These are phyloP conservation scores for Punica granatum DNA, from an alignment of 345 rosid genomes.

Conservation along the genomic window DNA sequence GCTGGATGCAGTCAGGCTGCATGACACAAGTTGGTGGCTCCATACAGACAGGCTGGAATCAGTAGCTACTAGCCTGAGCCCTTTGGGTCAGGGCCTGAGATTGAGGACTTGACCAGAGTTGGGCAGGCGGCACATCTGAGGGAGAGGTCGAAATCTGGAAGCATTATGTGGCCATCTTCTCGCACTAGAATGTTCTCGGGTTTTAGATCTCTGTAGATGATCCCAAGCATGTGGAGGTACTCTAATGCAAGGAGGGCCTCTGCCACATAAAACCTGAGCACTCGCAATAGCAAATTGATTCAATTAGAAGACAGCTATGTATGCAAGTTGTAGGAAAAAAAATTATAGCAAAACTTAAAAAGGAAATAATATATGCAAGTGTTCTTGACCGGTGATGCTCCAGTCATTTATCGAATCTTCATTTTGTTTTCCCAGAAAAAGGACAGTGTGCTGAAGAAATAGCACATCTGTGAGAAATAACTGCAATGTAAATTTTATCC, in stretches of 20 bases:
- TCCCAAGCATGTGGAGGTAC: no score
- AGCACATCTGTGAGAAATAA: background rate
- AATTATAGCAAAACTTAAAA: background rate
- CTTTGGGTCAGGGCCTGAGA: conserved; percentile 5
- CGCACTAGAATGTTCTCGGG: no score
- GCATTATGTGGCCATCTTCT: no score
- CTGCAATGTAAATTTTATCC: background rate
- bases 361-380: background rate
- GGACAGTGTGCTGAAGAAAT: background rate
- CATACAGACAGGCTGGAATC: conserved; percentile 18
- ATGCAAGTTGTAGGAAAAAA: background rate
- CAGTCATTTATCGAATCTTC: background rate
- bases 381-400: background rate
- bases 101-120: conserved; percentile 17
- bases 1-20: conserved; percentile 22
- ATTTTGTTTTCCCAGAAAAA: background rate
- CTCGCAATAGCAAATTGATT: background rate
- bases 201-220: no score
- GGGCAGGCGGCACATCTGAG: conserved; percentile 23
- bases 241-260: conserved; percentile 54
- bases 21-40: conserved; percentile 19
- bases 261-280: conserved; percentile 47
- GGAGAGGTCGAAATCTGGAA: no score
- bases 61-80: conserved; percentile 17
- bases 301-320: background rate